Base-by-base conservation (phyloP, 2,329 filamentous ascomycete genomes). In the Triangularia verruculosa region DNA sequence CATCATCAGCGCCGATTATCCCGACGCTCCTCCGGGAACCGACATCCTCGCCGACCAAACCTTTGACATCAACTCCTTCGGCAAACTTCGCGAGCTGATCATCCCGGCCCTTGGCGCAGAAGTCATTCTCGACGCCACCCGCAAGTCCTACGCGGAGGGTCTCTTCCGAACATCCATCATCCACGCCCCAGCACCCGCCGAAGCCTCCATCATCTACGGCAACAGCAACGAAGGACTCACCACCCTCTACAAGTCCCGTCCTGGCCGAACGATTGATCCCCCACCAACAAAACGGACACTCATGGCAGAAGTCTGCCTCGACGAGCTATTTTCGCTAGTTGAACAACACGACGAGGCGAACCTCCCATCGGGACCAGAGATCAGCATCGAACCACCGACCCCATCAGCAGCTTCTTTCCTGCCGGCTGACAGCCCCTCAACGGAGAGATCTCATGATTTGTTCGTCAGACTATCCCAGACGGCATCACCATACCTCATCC, bases 131-230 rank as follows among this genome's bases (percentile, higher is more conserved):
- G 88, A 93, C 67, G 79, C 80, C 66, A 86, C 89, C 2, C 86
- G 92, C 47, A 84, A 84, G 60, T 78, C 84, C 1, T 97, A 93
- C 71, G 86, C 89, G 0, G 84, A 89, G 67, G 89, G 87, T 24
- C 83, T 99, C 1, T 96, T 98, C 78, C 82, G 83, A 54, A 91
- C 87, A 28, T 97, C 93, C 1, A 86, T 97, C 63, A 87, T 97
- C 58, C 92, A 97, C 73, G 76, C 82, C 0, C 85, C 87, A 0
- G 77, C 81, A 0, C 79, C 80, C 0, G 74, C 77, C 0, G 87
- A 92, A 68, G 81, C 82, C 12, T 80, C 74, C 0, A 81, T 79
- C 79, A 90, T 80, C 71, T 89, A 64, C 80, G 86, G 55, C 68
- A 78, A 70, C 66, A 82, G 58, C 70, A 78, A 61, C 65, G 79